Percentiles rank a stretch among this genome's conserved stretches.
Conservation (phyloP, 164 flowering plant species). For the grape (Vitis vinifera) region DNA sequence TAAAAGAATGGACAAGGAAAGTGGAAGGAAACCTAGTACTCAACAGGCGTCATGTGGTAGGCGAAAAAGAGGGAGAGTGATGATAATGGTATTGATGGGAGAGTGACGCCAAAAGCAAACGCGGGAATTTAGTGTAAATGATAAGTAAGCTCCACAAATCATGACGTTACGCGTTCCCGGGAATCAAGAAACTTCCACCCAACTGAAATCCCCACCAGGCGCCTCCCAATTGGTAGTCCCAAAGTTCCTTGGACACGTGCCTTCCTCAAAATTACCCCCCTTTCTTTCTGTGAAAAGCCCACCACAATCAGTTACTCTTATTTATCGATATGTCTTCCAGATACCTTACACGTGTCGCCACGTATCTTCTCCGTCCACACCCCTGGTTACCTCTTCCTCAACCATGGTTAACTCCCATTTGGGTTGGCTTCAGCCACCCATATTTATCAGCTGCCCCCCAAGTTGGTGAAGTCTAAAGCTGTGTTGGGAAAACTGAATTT, state of each 20-base stretch:
- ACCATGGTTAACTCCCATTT: conserved; percentile 19
- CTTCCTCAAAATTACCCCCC: conserved; percentile 3
- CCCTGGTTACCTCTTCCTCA: neutral
- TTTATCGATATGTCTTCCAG: neutral
- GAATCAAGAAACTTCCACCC: conserved; percentile 44
- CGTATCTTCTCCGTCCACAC: conserved; percentile 10
- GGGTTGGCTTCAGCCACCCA: neutral
- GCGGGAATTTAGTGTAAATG: neutral
- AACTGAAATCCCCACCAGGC: conserved; percentile 8
- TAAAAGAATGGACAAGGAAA: no score
- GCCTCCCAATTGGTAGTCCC: conserved; percentile 15
- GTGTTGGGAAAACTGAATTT: no score
- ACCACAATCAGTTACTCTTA: neutral
- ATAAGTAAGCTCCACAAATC: neutral
- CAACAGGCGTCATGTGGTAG: no score
- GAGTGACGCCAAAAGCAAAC: neutral
- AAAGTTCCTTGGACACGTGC: conserved; percentile 25
- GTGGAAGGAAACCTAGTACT: no score
- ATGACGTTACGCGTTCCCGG: conserved; percentile 1
- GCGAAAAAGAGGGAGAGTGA: no score
- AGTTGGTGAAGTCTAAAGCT: neutral
- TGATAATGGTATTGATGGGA: no score
- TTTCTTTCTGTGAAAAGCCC: conserved; percentile 1
- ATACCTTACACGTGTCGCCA: conserved; percentile 25
- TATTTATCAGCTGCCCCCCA: conserved; percentile 8